phyloP scores from a whole-genome alignment of 768 basidiomycete species.

The Punctularia strigosozonata region DNA sequence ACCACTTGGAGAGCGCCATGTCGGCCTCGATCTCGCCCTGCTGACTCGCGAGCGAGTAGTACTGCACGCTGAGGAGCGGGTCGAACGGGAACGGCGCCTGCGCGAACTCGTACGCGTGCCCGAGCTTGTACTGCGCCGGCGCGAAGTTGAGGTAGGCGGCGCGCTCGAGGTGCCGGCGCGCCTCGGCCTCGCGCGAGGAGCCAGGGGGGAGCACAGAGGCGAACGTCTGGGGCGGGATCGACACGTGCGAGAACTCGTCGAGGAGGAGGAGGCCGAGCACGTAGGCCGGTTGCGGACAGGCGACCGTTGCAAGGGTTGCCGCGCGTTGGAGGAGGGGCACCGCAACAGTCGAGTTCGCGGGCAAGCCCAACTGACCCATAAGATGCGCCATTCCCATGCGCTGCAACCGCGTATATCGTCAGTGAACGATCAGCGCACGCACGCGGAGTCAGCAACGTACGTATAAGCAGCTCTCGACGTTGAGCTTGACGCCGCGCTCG shows the following conservation, averaged over 20 bases:
- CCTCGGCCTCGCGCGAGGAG: constrained; percentile 40
- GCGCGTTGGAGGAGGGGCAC: constrained; percentile 68
- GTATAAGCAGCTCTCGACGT: constrained; percentile 74
- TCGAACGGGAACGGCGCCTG: constrained; percentile 79
- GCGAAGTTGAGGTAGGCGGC: constrained; percentile 80
- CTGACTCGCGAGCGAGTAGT: constrained; percentile 74
- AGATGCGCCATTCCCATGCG: constrained; percentile 90
- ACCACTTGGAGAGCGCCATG: constrained; percentile 97
- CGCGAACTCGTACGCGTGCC: constrained; percentile 88
- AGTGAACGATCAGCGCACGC: constrained; percentile 3
- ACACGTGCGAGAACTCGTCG: constrained; percentile 64
- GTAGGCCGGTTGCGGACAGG: constrained; percentile 82
- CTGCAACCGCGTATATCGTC: constrained; percentile 24
- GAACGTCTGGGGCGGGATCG: constrained; percentile 39
- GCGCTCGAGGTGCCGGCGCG: constrained; percentile 67
- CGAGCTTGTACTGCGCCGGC: constrained; percentile 87
- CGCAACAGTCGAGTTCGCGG: constrained; percentile 39
- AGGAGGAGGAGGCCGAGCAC: constrained; percentile 82
- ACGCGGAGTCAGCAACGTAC: constrained; percentile 19
- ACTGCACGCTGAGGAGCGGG: constrained; percentile 81
- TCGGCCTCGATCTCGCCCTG: constrained; percentile 88
- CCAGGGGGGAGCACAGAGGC: constrained; percentile 41
- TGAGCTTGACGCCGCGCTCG: constrained; percentile 63
- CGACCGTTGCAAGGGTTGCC: constrained; percentile 58
- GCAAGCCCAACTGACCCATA: constrained; percentile 72